These are phyloP conservation scores for Penicillium ochrochloron DNA, from an alignment of 495 filamentous ascomycete species.

Conservation along the genomic window DNA sequence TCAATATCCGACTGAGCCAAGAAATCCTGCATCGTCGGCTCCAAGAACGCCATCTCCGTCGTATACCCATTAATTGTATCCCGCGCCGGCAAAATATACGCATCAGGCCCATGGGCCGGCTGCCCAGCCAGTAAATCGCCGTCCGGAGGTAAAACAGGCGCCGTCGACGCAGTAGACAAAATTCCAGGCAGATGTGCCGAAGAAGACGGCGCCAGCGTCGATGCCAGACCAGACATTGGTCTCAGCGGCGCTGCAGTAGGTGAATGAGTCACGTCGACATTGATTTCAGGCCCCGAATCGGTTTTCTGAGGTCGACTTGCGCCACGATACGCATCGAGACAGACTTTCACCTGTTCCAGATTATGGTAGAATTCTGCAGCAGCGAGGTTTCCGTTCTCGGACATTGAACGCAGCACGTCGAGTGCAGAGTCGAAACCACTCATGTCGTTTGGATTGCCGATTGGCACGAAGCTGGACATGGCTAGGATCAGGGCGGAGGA, in stretches of 20 bases:
- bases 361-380: constrained; percentile 48
- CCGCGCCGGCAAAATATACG: constrained; percentile 21
- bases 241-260: constrained; percentile 4
- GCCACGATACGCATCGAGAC: constrained; percentile 35
- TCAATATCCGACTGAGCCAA: constrained; percentile 51
- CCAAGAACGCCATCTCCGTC: constrained; percentile 50
- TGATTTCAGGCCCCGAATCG: not conserved
- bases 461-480: constrained; percentile 49
- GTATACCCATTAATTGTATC: constrained; percentile 39
- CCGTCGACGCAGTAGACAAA: not conserved
- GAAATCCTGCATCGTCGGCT: constrained; percentile 53
- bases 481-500: constrained; percentile 47
- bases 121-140: constrained; percentile 5
- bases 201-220: constrained; percentile 3
- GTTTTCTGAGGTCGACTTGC: constrained; percentile 2
- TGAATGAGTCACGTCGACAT: not conserved
- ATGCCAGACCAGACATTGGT: not conserved
- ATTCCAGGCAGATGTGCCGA: constrained; percentile 5
- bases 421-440: constrained; percentile 45
- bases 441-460: constrained; percentile 43
- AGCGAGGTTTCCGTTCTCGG: constrained; percentile 48
- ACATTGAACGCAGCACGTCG: constrained; percentile 46
- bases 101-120: constrained; percentile 3
- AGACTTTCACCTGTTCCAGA: constrained; percentile 42
- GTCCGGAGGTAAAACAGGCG: constrained; percentile 9